Conservation (phyloP, 306 rosid species). For the Rosa multiflora region DNA sequence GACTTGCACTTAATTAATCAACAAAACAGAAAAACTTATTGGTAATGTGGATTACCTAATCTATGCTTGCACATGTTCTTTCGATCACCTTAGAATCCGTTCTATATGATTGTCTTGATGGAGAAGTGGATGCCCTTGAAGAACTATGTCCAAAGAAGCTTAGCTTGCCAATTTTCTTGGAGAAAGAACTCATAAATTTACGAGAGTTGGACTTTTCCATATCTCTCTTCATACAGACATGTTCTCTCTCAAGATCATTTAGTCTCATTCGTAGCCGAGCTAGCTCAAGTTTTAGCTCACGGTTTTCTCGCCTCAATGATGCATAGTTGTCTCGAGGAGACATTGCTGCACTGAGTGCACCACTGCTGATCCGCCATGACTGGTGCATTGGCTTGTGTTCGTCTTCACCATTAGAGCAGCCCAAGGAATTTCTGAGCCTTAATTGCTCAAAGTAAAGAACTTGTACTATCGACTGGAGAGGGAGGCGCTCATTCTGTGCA, state of each 20-base stretch:
- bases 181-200: slow-evolving; percentile 87
- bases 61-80: slow-evolving; percentile 96
- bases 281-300: slow-evolving; percentile 92
- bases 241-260: slow-evolving; percentile 95
- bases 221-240: slow-evolving; percentile 98
- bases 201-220: slow-evolving; percentile 82
- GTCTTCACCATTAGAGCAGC: slow-evolving; percentile 66
- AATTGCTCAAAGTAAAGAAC: slow-evolving; percentile 93
- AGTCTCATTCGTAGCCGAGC: slow-evolving; percentile 86
- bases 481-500: slow-evolving; percentile 98
- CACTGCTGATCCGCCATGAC: slow-evolving; percentile 93
- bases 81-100: slow-evolving; percentile 91
- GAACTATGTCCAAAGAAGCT: slow-evolving; percentile 76
- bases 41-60: slow-evolving; percentile 44
- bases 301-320: slow-evolving; percentile 92
- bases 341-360: slow-evolving; percentile 99
- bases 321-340: slow-evolving; percentile 98
- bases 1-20: slow-evolving; percentile 44
- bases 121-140: slow-evolving; percentile 89
- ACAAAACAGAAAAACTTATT: slow-evolving; percentile 14
- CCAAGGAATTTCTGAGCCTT: slow-evolving; percentile 75
- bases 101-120: slow-evolving; percentile 83
- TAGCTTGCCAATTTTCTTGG: slow-evolving; percentile 74
- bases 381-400: slow-evolving; percentile 87
- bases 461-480: slow-evolving; percentile 94